phyloP scores from a whole-genome alignment of 2,329 filamentous ascomycete genomes.

The Sporothrix luriei region DNA sequence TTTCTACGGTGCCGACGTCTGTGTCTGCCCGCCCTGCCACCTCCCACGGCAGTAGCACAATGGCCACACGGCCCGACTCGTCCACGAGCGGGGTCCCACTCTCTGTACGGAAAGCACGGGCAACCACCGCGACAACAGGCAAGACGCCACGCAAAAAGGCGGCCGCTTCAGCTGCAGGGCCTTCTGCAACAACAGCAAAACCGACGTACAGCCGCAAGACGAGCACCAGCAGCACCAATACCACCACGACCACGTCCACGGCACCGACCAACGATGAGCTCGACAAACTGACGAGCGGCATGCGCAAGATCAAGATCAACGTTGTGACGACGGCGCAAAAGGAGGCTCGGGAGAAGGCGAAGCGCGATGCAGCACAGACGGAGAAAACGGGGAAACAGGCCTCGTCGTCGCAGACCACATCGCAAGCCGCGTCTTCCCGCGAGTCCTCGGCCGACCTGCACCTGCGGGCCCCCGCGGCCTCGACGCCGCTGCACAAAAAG shows the following conservation, averaged over 20 bases:
- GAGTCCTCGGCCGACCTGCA: slow-evolving; percentile 16
- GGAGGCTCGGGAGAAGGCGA: slow-evolving; percentile 51
- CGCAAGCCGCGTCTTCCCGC: background rate
- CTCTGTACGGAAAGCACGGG: slow-evolving; percentile 63
- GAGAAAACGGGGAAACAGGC: background rate
- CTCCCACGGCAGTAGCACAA: slow-evolving; percentile 43
- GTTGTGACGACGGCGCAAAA: slow-evolving; percentile 61
- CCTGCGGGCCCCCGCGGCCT: background rate
- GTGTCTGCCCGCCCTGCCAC: slow-evolving; percentile 45
- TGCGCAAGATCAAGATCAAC: slow-evolving; percentile 67
- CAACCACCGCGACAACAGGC: slow-evolving; percentile 44
- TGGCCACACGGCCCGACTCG: slow-evolving; percentile 45
- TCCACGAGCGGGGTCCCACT: slow-evolving; percentile 47
- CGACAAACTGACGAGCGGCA: slow-evolving; percentile 58
- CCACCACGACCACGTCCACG: slow-evolving; percentile 21
- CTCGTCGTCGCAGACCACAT: background rate
- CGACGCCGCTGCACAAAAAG: slow-evolving; percentile 1
- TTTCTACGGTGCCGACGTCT: background rate
- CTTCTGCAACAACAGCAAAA: slow-evolving; percentile 6
- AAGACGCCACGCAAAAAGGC: slow-evolving; percentile 39
- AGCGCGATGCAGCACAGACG: slow-evolving; percentile 14
- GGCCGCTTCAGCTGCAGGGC: background rate
- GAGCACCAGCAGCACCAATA: slow-evolving; percentile 28
- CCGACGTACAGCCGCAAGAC: slow-evolving; percentile 22
- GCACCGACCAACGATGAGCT: slow-evolving; percentile 47